These are phyloP conservation scores for Phytophthora constricta DNA, from an alignment of 352 stramenopile genomes.

Conservation along the genomic window DNA sequence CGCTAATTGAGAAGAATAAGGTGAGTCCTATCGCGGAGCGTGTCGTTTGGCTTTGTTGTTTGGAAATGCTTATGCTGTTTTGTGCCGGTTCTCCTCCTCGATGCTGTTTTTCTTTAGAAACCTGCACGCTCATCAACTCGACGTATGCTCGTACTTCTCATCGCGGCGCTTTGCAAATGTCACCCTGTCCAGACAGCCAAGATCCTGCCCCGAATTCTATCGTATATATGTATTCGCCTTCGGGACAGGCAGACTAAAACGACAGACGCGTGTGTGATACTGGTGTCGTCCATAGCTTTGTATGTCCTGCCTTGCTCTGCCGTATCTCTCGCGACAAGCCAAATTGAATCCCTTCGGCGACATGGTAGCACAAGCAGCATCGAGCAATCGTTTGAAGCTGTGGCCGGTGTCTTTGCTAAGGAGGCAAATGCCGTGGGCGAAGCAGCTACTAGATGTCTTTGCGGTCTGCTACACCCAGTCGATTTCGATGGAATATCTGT, in stretches of 20 bases:
- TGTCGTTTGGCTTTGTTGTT: background rate
- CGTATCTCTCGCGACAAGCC: slow-evolving; percentile 9
- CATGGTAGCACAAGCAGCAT: slow-evolving; percentile 2
- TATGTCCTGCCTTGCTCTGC: slow-evolving; percentile 45
- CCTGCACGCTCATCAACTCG: slow-evolving; percentile 56
- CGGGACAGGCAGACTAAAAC: slow-evolving; percentile 63
- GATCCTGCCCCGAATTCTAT: slow-evolving; percentile 49
- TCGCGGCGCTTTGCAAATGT: slow-evolving; percentile 60
- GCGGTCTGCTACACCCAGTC: slow-evolving; percentile 47
- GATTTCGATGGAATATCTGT: slow-evolving; percentile 61
- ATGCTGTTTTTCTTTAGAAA: slow-evolving; percentile 37
- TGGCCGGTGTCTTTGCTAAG: slow-evolving; percentile 44
- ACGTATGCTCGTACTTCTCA: slow-evolving; percentile 65
- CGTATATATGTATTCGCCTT: slow-evolving; percentile 55
- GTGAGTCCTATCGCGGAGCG: too few relatives aligned
- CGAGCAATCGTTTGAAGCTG: slow-evolving; percentile 34
- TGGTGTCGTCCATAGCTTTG: slow-evolving; percentile 57
- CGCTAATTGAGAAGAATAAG: slow-evolving; percentile 70
- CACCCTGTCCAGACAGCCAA: slow-evolving; percentile 42
- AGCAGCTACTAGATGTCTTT: slow-evolving; percentile 55
- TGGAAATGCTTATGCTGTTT: background rate
- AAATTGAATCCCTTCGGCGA: slow-evolving; percentile 7
- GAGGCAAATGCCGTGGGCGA: slow-evolving; percentile 58
- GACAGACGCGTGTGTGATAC: slow-evolving; percentile 60
- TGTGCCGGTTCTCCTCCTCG: slow-evolving; percentile 1